Evolutionary conservation across 768 basidiomycete species (phyloP), one percentile per base, ranked within the genome.

Genomic region (Lactarius psammicola): DNA sequence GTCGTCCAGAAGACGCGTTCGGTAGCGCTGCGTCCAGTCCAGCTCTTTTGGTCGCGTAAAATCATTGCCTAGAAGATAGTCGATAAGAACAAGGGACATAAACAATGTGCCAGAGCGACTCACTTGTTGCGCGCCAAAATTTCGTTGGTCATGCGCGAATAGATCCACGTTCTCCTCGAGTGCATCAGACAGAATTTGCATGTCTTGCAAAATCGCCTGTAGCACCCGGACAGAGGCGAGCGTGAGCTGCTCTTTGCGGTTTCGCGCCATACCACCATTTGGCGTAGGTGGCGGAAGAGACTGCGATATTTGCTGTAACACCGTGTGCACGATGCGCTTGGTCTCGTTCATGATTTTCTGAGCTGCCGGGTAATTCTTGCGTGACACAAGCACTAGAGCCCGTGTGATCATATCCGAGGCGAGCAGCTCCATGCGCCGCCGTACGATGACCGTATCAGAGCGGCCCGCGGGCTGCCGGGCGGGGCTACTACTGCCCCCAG

Each of bases 341-440:
- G 97, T 95, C 81, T 95, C 93, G 51, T 83, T 85, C 78, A 97
- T 83, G 63, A 98, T 90, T 72, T 92, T 90, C 73, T 90, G 89
- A 1, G 96, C 97, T 69, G 95, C 94, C 0, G 87, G 81, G 77
- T 87, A 92, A 75, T 98, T 97, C 75, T 94, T 86, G 71, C 95
- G 81, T 46, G 93, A 92, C 60, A 97, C 95, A 54, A 98, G 84
- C 34, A 98, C 90, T 34, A 99, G 83, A 20, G 90, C 89, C 13
- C 97, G 87, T 2, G 95, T 95, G 74, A 98, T 94, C 94, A 98
- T 98, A 76, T 98, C 97, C 31, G 90, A 91, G 30, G 94, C 92
- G 44, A 98, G 84, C 4, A 99, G 85, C 79, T 99, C 97, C 94
- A 98, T 97, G 28, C 96, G 81, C 44, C 97, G 83, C 31, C 97